Evolutionary conservation across 495 filamentous ascomycete species (phyloP), one percentile per base, ranked within the genome.

Genomic region (Aspergillus ellipticus): DNA sequence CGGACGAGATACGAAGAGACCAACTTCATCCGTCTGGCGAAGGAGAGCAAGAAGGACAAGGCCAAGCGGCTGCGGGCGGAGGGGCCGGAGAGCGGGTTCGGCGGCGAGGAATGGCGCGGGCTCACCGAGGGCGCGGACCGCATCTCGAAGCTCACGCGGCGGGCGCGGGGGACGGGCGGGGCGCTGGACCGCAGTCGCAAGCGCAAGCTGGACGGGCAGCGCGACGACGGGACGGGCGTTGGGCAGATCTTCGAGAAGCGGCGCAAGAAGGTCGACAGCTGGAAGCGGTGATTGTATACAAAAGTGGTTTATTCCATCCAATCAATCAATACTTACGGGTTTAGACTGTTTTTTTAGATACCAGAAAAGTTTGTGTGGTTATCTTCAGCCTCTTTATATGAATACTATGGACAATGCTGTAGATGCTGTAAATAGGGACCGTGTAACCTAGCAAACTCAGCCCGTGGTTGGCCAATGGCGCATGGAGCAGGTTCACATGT

Each of bases 11-110:
- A 94, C 69, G 92, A 96, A 74, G 92, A 96, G 74, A 78, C 73
- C 56, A 93, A 96, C 73, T 91, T 95, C 64, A 82, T 90, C 19
- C 82, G 92, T 51, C 76, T 97, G 63, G 90, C 90, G 16, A 85
- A 84, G 67, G 81, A 86, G 63, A 87, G 84, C 68, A 93, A 92
- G 80, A 90, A 89, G 75, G 88, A 93, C 19, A 60, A 65, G 47
- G 69, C 73, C 51, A 78, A 78, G 69, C 64, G 64, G 37, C 74
- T 76, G 11, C 80, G 83, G 58, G 74, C 74, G 35, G 70, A 69
- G 19, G 75, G 75, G 57, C 63, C 79, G 60, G 77, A 75, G 24
- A 75, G 77, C 51, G 70, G 66, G 7, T 94, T 85, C 71, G 91
- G 89, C 47, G 91, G 91, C 17, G 92, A 95, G 66, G 90, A 95